A percentile compares a stretch with the other conserved stretches of the same genome.
phyloP scores from a whole-genome alignment of 495 filamentous ascomycete genomes.

The Lasiosphaeria miniovina region DNA sequence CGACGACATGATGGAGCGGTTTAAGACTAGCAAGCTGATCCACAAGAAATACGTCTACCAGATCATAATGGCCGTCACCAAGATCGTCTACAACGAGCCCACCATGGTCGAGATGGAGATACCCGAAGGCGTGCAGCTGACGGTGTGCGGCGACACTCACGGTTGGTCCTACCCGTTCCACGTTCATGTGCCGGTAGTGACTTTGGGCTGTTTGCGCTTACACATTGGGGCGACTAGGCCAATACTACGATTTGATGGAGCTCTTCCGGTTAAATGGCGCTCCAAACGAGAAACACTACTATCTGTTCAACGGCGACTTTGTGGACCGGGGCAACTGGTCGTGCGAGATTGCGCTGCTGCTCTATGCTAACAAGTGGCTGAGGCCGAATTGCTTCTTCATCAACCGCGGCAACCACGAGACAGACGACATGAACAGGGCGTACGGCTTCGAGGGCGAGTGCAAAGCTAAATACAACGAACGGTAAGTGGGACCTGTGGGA shows the following conservation, averaged over 20 bases:
- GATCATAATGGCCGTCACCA: slow-evolving; percentile 84
- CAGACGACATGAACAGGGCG: slow-evolving; percentile 98
- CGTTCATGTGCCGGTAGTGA: slow-evolving; percentile 4
- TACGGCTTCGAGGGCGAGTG: slow-evolving; percentile 99
- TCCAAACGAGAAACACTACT: slow-evolving; percentile 79
- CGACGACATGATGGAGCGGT: slow-evolving; percentile 91
- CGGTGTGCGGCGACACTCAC: slow-evolving; percentile 97
- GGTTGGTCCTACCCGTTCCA: slow-evolving; percentile 48
- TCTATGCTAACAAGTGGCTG: slow-evolving; percentile 97
- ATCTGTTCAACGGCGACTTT: slow-evolving; percentile 99
- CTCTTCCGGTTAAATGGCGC: slow-evolving; percentile 90
- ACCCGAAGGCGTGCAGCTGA: slow-evolving; percentile 70
- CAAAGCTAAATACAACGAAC: slow-evolving; percentile 95
- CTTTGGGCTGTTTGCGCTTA: slow-evolving; percentile 16
- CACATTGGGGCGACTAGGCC: slow-evolving; percentile 51
- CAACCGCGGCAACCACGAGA: slow-evolving; percentile 98
- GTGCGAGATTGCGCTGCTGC: slow-evolving; percentile 86
- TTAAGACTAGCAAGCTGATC: slow-evolving; percentile 93
- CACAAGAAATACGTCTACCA: slow-evolving; percentile 97
- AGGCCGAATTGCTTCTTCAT: slow-evolving; percentile 85
- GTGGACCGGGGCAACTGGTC: slow-evolving; percentile 98
- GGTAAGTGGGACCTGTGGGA: slow-evolving; percentile 30
- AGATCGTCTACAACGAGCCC: slow-evolving; percentile 85
- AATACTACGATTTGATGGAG: slow-evolving; percentile 96
- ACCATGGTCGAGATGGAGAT: slow-evolving; percentile 97